Percentiles rank a stretch among this genome's conserved stretches.
These are phyloP conservation scores for Apiospora rasikravindrae DNA, from an alignment of 2,329 filamentous ascomycete species.

Conservation along the genomic window DNA sequence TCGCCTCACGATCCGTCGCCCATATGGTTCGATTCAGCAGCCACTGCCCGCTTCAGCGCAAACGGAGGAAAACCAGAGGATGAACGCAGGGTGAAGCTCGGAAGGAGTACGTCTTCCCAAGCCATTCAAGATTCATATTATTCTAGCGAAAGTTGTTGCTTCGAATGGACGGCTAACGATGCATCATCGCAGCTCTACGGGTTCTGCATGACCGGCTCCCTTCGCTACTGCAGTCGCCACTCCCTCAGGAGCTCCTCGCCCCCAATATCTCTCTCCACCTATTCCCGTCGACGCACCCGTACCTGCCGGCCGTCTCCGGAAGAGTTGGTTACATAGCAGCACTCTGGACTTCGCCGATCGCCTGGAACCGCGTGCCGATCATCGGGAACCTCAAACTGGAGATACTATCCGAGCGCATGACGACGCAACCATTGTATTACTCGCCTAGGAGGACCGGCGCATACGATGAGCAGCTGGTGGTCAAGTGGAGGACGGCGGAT, in stretches of 20 bases:
- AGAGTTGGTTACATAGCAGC: constrained; percentile 90
- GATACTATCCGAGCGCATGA: constrained; percentile 89
- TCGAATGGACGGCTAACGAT: not conserved
- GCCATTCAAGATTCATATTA: not conserved
- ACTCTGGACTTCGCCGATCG: constrained; percentile 93
- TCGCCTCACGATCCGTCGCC: constrained; percentile 40
- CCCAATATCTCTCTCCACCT: constrained; percentile 74
- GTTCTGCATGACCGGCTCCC: constrained; percentile 71
- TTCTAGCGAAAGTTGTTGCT: not conserved
- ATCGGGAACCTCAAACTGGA: constrained; percentile 88
- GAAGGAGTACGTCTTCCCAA: constrained; percentile 57
- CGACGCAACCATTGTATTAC: constrained; percentile 59
- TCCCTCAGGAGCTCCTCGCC: constrained; percentile 77
- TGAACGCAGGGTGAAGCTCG: constrained; percentile 66
- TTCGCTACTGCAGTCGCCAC: constrained; percentile 67
- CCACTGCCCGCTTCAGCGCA: constrained; percentile 36
- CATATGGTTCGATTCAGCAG: constrained; percentile 51
- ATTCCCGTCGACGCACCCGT: constrained; percentile 79
- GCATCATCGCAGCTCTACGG: constrained; percentile 56
- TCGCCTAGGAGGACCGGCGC: constrained; percentile 57
- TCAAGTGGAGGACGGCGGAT: constrained; percentile 79
- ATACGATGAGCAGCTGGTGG: constrained; percentile 80
- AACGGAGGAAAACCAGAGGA: constrained; percentile 49
- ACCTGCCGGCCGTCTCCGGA: constrained; percentile 90
- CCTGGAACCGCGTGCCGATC: constrained; percentile 91